A percentile compares a stretch with the other conserved stretches of the same genome.
These are phyloP conservation scores for Pythium periplocum DNA, from an alignment of 352 stramenopile species.

Conservation along the genomic window DNA sequence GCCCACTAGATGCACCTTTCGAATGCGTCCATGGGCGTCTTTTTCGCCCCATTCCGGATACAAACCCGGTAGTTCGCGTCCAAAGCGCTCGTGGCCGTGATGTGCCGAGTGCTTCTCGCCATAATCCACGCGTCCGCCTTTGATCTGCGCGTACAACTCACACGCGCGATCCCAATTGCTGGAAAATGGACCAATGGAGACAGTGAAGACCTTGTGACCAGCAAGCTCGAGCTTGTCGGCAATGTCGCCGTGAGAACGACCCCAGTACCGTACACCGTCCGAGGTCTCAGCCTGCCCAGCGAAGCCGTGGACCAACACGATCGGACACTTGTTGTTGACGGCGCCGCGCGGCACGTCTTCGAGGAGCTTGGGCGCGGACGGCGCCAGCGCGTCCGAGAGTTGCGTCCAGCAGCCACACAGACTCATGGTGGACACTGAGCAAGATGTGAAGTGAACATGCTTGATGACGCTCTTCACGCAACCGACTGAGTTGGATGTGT, in stretches of 20 bases:
- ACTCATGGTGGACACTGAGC: no score
- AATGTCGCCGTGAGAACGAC: constrained; percentile 33
- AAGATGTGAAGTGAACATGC: no score
- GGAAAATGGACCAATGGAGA: constrained; percentile 38
- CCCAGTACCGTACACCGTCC: constrained; percentile 48
- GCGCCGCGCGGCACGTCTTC: no score
- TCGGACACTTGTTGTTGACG: constrained; percentile 32
- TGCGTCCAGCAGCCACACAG: background rate
- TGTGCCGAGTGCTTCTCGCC: constrained; percentile 20
- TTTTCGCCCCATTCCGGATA: constrained; percentile 15
- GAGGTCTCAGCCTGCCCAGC: constrained; percentile 38
- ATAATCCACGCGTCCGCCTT: background rate
- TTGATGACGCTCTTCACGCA: no score
- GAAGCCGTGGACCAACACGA: constrained; percentile 48
- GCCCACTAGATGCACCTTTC: constrained; percentile 16
- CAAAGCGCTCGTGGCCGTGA: constrained; percentile 24
- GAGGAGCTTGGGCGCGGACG: background rate
- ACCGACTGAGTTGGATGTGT: no score
- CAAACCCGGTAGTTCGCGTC: constrained; percentile 8
- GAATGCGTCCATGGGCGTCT: constrained; percentile 2
- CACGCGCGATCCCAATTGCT: constrained; percentile 54
- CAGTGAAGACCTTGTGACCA: constrained; percentile 41
- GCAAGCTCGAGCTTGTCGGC: constrained; percentile 29
- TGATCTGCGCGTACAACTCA: constrained; percentile 49
- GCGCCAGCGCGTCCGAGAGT: background rate